phyloP scores from a whole-genome alignment of 768 basidiomycete species.

The Dentipellis fragilis region DNA sequence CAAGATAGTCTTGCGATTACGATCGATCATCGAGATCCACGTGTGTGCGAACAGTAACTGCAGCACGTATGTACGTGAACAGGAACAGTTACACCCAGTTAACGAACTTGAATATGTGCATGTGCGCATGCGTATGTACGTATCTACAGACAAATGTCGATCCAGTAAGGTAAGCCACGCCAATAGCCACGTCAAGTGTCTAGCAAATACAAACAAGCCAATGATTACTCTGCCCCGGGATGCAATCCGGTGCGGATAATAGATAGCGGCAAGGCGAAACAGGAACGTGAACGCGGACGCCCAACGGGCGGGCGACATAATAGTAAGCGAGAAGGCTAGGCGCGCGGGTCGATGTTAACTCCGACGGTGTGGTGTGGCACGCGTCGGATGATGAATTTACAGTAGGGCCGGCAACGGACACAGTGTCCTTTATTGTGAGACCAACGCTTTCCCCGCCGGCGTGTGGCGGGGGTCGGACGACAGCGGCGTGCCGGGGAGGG shows the following conservation, averaged over 20 bases:
- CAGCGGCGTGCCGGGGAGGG: constrained; percentile 1
- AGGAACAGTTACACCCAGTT: too few species aligned
- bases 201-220: background rate
- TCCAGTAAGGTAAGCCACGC: too few species aligned
- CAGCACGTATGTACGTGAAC: too few species aligned
- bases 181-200: too few species aligned
- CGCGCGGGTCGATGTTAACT: background rate
- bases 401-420: too few species aligned
- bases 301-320: background rate
- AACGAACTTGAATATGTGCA: background rate
- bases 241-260: background rate
- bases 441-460: constrained; percentile 9
- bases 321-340: background rate
- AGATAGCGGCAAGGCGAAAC: background rate
- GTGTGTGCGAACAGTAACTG: background rate
- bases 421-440: constrained; percentile 8
- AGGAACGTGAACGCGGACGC: background rate
- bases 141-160: background rate
- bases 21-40: constrained; percentile 4
- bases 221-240: background rate
- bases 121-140: background rate
- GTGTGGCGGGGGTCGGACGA: constrained; percentile 9
- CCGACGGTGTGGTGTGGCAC: background rate
- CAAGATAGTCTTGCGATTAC: background rate
- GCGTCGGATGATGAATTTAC: too few species aligned